Conservation (phyloP, 1,139 yeast genomes). For the Scheffersomyces quercinus region DNA sequence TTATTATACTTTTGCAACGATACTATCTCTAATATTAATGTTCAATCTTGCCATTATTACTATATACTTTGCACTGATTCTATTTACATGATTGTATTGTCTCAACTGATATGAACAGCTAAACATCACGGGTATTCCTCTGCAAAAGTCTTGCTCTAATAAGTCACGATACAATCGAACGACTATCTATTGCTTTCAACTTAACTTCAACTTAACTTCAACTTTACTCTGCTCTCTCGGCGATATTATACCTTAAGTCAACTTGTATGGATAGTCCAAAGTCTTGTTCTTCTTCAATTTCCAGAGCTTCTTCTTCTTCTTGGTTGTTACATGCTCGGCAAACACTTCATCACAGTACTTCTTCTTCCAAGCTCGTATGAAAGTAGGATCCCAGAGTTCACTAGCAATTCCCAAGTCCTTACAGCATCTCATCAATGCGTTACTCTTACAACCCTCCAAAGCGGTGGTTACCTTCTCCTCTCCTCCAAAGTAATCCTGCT, state of each 20-base stretch:
- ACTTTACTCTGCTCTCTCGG: neutral
- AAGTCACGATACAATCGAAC: too few species aligned
- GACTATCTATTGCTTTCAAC: neutral
- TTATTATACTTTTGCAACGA: too few species aligned
- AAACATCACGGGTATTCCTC: too few species aligned
- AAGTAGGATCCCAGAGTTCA: slow-evolving; percentile 95
- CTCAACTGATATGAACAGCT: too few species aligned
- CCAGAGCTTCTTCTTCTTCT: slow-evolving; percentile 90
- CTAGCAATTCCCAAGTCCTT: slow-evolving; percentile 96
- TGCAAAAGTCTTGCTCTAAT: too few species aligned
- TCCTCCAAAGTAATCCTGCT: slow-evolving; percentile 83
- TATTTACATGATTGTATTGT: too few species aligned
- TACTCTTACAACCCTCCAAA: slow-evolving; percentile 94
- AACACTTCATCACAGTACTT: slow-evolving; percentile 78
- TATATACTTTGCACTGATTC: too few species aligned
- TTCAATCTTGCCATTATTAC: too few species aligned
- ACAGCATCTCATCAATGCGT: slow-evolving; percentile 97
- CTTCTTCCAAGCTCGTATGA: slow-evolving; percentile 77
- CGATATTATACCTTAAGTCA: slow-evolving; percentile 1
- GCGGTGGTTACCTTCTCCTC: slow-evolving; percentile 92
- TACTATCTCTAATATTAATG: too few species aligned
- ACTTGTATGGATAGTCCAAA: slow-evolving; percentile 79
- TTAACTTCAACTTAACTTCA: neutral
- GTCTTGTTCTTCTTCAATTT: slow-evolving; percentile 73
- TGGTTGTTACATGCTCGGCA: slow-evolving; percentile 80